Evolutionary conservation across 1,139 yeast genomes (phyloP).

Genomic region (Pneumocystis oryctolagi): DNA sequence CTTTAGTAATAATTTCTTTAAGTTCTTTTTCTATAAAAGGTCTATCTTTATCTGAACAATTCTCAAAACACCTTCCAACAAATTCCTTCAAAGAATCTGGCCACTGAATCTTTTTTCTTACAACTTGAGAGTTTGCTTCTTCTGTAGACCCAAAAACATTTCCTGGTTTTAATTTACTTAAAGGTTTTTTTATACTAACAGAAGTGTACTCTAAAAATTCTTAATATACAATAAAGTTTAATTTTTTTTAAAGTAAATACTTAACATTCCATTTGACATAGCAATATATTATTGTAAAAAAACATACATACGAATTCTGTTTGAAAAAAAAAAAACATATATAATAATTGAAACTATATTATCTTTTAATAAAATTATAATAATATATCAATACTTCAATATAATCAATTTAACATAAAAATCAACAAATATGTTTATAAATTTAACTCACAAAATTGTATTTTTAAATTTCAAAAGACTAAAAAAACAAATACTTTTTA

Average conservation of each 20-base stretch:
- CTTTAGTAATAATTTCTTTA: slow-evolving; percentile 35
- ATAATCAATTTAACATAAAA: background rate
- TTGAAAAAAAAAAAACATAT: background rate
- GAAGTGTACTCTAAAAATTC: background rate
- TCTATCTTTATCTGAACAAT: slow-evolving; percentile 21
- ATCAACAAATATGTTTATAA: background rate
- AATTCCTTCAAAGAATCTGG: slow-evolving; percentile 36
- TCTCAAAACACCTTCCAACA: slow-evolving; percentile 33
- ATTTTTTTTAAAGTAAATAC: background rate
- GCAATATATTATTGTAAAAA: background rate
- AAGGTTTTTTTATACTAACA: background rate
- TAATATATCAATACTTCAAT: background rate
- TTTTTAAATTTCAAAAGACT: background rate
- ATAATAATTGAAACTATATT: background rate
- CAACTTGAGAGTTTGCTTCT: background rate
- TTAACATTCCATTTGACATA: background rate
- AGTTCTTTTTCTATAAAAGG: slow-evolving; percentile 29
- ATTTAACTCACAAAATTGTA: background rate
- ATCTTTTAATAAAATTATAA: background rate
- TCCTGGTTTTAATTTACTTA: background rate
- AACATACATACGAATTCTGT: background rate
- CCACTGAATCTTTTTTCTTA: slow-evolving; percentile 25
- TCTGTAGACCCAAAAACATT: background rate
- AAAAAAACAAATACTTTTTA: background rate
- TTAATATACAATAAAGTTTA: background rate